phyloP scores from a whole-genome alignment of 768 basidiomycete genomes.

The Antrodiella citrinella region DNA sequence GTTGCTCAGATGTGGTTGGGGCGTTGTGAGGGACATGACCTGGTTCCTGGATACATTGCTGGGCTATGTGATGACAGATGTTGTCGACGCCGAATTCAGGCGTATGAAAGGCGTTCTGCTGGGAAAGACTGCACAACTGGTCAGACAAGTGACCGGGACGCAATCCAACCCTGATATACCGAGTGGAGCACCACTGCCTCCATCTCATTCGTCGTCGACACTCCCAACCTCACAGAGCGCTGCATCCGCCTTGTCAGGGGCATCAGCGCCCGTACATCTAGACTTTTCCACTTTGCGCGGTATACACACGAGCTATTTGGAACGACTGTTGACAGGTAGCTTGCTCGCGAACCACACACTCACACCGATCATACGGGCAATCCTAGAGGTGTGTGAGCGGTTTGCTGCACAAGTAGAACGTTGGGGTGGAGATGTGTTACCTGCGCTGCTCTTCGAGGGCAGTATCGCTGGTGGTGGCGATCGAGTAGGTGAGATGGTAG shows the following conservation, averaged over 20 bases:
- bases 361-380: slow-evolving; percentile 54
- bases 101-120: slow-evolving; percentile 54
- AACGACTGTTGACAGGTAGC: slow-evolving; percentile 71
- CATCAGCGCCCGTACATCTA: slow-evolving; percentile 33
- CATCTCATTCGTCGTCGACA: slow-evolving; percentile 6
- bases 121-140: slow-evolving; percentile 14
- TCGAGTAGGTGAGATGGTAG: slow-evolving; percentile 64
- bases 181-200: not conserved
- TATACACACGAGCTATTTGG: slow-evolving; percentile 76
- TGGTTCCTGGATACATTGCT: slow-evolving; percentile 85
- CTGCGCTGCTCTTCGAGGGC: slow-evolving; percentile 76
- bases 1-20: slow-evolving; percentile 78
- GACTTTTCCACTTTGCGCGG: slow-evolving; percentile 83
- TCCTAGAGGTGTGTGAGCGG: slow-evolving; percentile 77
- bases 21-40: slow-evolving; percentile 78
- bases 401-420: slow-evolving; percentile 86
- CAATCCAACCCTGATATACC: slow-evolving; percentile 6
- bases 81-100: slow-evolving; percentile 77
- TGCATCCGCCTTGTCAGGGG: slow-evolving; percentile 15
- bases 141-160: slow-evolving; percentile 15
- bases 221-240: slow-evolving; percentile 21
- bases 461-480: slow-evolving; percentile 50
- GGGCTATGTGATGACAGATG: slow-evolving; percentile 85
- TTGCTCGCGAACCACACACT: slow-evolving; percentile 61
- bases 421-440: slow-evolving; percentile 89